Percentiles rank a stretch among this genome's conserved stretches.
Evolutionary conservation across 2,329 filamentous ascomycete species (phyloP).

Genomic region (Aspergillus phoenicis): DNA sequence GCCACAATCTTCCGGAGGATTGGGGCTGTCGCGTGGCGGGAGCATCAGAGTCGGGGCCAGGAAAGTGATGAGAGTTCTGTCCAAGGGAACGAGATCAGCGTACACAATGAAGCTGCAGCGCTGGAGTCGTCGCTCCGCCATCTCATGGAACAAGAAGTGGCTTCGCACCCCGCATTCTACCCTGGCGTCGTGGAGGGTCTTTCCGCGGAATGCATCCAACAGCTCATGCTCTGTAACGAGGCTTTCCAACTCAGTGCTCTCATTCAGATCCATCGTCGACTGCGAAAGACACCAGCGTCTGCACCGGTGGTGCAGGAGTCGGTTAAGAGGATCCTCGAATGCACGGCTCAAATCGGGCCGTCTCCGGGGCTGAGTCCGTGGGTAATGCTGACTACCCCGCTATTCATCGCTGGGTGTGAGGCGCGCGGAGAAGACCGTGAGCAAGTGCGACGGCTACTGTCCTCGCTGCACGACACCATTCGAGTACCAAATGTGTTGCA

Average conservation of each 20-base stretch:
- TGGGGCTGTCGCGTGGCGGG: conserved; percentile 40
- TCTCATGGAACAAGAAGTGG: conserved; percentile 38
- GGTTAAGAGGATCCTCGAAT: conserved; percentile 44
- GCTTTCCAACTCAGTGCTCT: conserved; percentile 48
- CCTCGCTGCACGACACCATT: conserved; percentile 42
- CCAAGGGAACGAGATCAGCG: conserved; percentile 25
- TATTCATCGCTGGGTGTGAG: conserved; percentile 49
- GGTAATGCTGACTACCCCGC: conserved; percentile 47
- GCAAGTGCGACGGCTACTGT: conserved; percentile 35
- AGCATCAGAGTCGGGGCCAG: conserved; percentile 21
- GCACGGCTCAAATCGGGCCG: conserved; percentile 41
- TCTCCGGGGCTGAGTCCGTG: conserved; percentile 44
- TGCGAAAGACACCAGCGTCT: conserved; percentile 35
- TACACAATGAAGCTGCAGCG: conserved; percentile 32
- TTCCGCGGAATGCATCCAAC: conserved; percentile 34
- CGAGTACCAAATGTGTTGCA: conserved; percentile 47
- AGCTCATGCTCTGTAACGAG: conserved; percentile 46
- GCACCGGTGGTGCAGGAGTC: conserved; percentile 38
- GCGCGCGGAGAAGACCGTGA: conserved; percentile 41
- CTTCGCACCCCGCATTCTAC: conserved; percentile 37
- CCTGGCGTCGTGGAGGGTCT: conserved; percentile 39
- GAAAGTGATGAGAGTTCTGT: conserved; percentile 16
- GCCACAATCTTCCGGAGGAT: conserved; percentile 44
- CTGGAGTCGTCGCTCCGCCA: conserved; percentile 39
- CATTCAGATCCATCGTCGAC: conserved; percentile 45